These are phyloP conservation scores for Euphorbia peplus DNA, from an alignment of 345 rosid species.

Conservation along the genomic window DNA sequence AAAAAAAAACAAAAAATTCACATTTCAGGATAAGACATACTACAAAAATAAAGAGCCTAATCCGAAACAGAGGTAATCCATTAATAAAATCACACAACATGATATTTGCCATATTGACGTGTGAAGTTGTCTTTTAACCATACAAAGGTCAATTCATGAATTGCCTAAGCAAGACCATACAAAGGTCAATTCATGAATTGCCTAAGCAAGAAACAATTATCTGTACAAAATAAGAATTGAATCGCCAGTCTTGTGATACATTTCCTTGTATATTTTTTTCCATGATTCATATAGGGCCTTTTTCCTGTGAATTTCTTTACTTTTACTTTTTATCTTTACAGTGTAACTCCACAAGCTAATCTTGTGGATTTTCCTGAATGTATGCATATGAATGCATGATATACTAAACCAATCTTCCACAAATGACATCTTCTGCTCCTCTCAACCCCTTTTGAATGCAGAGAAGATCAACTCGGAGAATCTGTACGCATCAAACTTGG, in stretches of 20 bases:
- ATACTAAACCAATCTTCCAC: constrained; percentile 12
- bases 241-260: constrained; percentile 23
- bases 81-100: neutral
- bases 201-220: constrained; percentile 29
- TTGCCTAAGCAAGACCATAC: constrained; percentile 20
- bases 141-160: constrained; percentile 21
- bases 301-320: constrained; percentile 23
- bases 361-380: constrained; percentile 22
- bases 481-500: constrained; percentile 24
- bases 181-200: constrained; percentile 21
- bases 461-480: constrained; percentile 21
- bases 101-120: neutral
- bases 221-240: constrained; percentile 40
- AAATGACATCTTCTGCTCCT: constrained; percentile 6
- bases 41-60: no score
- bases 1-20: no score
- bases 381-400: constrained; percentile 18
- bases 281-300: constrained; percentile 3
- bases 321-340: constrained; percentile 32
- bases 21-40: no score
- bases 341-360: constrained; percentile 29
- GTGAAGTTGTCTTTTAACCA: neutral
- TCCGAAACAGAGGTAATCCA: neutral
- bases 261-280: constrained; percentile 22
- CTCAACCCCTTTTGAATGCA: constrained; percentile 22